Evolutionary conservation across 495 filamentous ascomycete genomes (phyloP).

Genomic region (Penicillium herquei): DNA sequence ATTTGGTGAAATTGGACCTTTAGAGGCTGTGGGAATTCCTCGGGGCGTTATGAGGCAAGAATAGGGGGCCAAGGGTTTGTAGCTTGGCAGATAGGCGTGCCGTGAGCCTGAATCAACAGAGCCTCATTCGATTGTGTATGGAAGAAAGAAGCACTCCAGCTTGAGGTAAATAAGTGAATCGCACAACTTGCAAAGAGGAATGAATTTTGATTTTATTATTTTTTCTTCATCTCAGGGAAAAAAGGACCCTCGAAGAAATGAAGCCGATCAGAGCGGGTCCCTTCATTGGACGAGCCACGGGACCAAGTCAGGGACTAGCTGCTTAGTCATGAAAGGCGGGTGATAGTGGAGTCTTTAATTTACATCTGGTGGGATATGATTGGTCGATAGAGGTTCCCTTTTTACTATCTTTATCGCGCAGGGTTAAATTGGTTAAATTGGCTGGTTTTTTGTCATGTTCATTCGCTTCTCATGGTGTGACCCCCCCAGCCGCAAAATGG

Average conservation of each 20-base stretch:
- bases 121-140: neutral
- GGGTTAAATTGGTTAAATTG: neutral
- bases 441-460: neutral
- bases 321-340: neutral
- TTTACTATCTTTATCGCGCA: slow-evolving; percentile 3
- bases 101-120: neutral
- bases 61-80: slow-evolving; percentile 5
- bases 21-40: slow-evolving; percentile 1
- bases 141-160: neutral
- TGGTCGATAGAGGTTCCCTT: neutral
- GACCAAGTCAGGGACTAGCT: slow-evolving; percentile 3
- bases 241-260: slow-evolving; percentile 3
- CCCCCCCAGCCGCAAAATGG: neutral
- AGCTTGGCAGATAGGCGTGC: neutral
- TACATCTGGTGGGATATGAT: neutral
- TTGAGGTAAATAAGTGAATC: too few relatives aligned
- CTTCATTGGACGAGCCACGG: neutral
- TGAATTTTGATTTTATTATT: neutral
- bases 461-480: neutral
- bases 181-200: neutral
- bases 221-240: neutral
- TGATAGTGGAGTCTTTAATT: neutral
- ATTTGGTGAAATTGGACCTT: neutral
- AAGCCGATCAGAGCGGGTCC: neutral
- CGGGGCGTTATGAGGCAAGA: neutral